Evolutionary conservation across 371 early-diverging fungal genomes (phyloP).

Genomic region (Zychaea mexicana): DNA sequence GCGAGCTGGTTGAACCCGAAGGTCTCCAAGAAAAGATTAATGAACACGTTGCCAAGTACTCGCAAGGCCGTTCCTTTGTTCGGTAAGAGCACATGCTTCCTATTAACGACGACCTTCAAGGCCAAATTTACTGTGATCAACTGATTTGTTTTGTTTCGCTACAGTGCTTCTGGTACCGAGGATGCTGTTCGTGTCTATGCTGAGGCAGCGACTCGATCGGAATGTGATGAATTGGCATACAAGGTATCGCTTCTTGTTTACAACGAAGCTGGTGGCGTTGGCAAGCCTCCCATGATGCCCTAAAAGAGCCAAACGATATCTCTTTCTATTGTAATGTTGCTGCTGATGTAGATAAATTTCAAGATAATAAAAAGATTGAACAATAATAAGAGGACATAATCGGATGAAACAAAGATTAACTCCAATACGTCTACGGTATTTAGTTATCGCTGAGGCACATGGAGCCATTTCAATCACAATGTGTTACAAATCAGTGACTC

Average conservation of each 20-base stretch:
- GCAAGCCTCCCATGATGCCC: conserved; percentile 69
- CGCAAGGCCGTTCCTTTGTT: conserved; percentile 92
- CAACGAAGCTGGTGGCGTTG: conserved; percentile 92
- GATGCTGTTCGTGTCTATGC: conserved; percentile 99
- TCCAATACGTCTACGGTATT: too few relatives aligned
- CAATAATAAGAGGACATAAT: too few relatives aligned
- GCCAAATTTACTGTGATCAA: too few relatives aligned
- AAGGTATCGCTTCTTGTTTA: conserved; percentile 86
- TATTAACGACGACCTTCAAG: too few relatives aligned
- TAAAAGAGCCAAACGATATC: too few relatives aligned
- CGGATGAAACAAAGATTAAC: too few relatives aligned
- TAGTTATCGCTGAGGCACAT: too few relatives aligned
- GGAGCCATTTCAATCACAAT: too few relatives aligned
- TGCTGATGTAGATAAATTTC: too few relatives aligned
- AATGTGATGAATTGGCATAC: conserved; percentile 81
- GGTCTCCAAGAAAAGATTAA: conserved; percentile 93
- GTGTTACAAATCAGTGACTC: too few relatives aligned
- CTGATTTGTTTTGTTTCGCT: neutral
- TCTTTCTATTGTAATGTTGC: too few relatives aligned
- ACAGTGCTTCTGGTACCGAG: conserved; percentile 99
- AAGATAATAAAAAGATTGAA: too few relatives aligned
- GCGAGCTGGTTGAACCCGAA: conserved; percentile 83
- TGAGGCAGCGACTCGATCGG: conserved; percentile 91
- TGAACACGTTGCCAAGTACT: conserved; percentile 77
- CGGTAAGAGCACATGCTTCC: conserved; percentile 56